Percentiles rank a stretch among this genome's conserved stretches.
These are phyloP conservation scores for Lanzia echinophila DNA, from an alignment of 2,329 filamentous ascomycete genomes.

Conservation along the genomic window DNA sequence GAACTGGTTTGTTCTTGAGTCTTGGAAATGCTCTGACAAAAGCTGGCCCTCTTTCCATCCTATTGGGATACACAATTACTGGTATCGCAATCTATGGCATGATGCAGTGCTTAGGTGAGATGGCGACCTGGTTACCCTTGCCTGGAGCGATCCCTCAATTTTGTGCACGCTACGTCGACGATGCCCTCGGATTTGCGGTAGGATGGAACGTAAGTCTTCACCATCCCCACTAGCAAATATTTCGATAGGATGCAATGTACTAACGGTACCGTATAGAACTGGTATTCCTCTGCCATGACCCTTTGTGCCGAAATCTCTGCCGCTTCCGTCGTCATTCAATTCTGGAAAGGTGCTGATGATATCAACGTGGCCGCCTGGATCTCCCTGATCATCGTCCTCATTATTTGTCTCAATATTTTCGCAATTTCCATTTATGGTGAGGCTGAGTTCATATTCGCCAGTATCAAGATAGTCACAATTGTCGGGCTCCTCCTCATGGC, in stretches of 20 bases:
- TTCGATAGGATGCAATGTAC: slow-evolving; percentile 2
- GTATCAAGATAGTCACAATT: slow-evolving; percentile 50
- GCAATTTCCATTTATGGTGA: slow-evolving; percentile 53
- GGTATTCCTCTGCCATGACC: slow-evolving; percentile 28
- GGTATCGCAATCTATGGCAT: slow-evolving; percentile 46
- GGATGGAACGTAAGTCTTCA: slow-evolving; percentile 56
- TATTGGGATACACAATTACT: slow-evolving; percentile 47
- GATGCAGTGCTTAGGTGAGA: slow-evolving; percentile 45
- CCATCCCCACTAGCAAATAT: slow-evolving; percentile 39
- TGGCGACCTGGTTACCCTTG: slow-evolving; percentile 45
- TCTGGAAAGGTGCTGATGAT: slow-evolving; percentile 34
- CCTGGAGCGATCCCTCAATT: slow-evolving; percentile 45
- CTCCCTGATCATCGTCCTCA: slow-evolving; percentile 37
- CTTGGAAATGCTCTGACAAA: slow-evolving; percentile 46
- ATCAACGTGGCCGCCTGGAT: slow-evolving; percentile 30
- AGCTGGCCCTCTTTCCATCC: slow-evolving; percentile 46
- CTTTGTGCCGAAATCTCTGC: slow-evolving; percentile 44
- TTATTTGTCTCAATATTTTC: slow-evolving; percentile 46
- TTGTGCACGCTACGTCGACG: slow-evolving; percentile 39
- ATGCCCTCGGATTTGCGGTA: slow-evolving; percentile 48
- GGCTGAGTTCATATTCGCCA: slow-evolving; percentile 55
- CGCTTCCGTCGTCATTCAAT: slow-evolving; percentile 43
- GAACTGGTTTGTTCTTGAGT: slow-evolving; percentile 48
- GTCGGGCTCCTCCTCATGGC: slow-evolving; percentile 68
- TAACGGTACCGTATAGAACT: slow-evolving; percentile 19